Evolutionary conservation across 768 basidiomycete species (phyloP).

Genomic region (Rhizopogon roseolus): DNA sequence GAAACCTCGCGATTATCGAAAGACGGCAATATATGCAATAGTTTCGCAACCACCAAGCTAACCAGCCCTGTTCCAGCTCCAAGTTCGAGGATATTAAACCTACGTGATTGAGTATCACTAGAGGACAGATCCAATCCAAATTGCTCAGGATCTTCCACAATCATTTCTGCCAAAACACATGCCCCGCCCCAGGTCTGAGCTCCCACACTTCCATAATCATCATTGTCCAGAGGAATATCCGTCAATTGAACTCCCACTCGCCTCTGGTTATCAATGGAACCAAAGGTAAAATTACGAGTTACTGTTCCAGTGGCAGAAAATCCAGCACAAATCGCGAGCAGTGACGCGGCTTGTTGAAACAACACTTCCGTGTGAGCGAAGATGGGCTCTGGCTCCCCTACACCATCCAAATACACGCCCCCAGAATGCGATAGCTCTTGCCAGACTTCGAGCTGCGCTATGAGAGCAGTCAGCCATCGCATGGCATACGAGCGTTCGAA

Average conservation of each 20-base stretch:
- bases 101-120: not conserved
- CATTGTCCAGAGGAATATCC: conserved; percentile 66
- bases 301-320: conserved; percentile 57
- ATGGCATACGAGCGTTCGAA: conserved; percentile 71
- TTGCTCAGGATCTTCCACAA: conserved; percentile 48
- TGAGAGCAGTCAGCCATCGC: conserved; percentile 69
- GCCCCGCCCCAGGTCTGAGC: conserved; percentile 90
- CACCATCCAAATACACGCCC: not conserved
- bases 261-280: conserved; percentile 5
- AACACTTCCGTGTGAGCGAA: conserved; percentile 28
- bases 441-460: conserved; percentile 33
- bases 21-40: conserved; percentile 13
- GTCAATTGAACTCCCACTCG: conserved; percentile 42
- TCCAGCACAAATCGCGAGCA: conserved; percentile 63
- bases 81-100: conserved; percentile 44
- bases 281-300: conserved; percentile 49
- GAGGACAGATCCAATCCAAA: conserved; percentile 37
- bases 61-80: conserved; percentile 58
- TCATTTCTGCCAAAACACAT: conserved; percentile 72
- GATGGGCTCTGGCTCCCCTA: not conserved
- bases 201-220: conserved; percentile 70
- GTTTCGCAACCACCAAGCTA: conserved; percentile 34
- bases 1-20: conserved; percentile 6
- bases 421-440: not conserved
- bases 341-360: conserved; percentile 49